A percentile compares a stretch with the other conserved stretches of the same genome.
phyloP scores from a whole-genome alignment of 2,329 filamentous ascomycete genomes.

The Microdochium bolleyi region DNA sequence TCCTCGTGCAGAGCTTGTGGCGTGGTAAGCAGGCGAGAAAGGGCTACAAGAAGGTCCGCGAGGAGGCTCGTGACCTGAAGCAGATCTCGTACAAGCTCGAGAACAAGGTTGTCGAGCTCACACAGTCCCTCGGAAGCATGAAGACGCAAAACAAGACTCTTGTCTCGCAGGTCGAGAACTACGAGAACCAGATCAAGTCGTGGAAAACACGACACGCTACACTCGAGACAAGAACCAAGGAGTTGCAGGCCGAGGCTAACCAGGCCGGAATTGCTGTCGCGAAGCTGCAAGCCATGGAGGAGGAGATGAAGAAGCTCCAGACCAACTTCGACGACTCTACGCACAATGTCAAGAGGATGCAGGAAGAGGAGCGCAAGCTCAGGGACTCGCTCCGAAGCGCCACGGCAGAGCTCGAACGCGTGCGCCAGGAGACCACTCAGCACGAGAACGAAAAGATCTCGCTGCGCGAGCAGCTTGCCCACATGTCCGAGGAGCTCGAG shows the following conservation, averaged over 20 bases:
- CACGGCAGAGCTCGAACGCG: conserved; percentile 71
- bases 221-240: conserved; percentile 82
- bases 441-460: conserved; percentile 80
- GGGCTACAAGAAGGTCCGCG: conserved; percentile 83
- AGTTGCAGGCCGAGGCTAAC: conserved; percentile 93
- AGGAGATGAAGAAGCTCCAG: conserved; percentile 90
- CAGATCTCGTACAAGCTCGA: conserved; percentile 99
- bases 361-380: conserved; percentile 85
- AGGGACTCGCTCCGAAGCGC: conserved; percentile 75
- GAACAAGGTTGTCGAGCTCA: conserved; percentile 98
- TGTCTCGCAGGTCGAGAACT: conserved; percentile 83
- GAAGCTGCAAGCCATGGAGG: conserved; percentile 82
- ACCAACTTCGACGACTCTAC: conserved; percentile 83
- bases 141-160: conserved; percentile 92
- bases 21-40: conserved; percentile 73
- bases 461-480: conserved; percentile 78
- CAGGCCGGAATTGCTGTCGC: conserved; percentile 94
- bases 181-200: conserved; percentile 91
- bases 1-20: conserved; percentile 89
- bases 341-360: conserved; percentile 83
- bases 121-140: conserved; percentile 84
- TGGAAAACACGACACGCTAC: conserved; percentile 91
- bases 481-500: conserved; percentile 89
- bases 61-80: conserved; percentile 96
- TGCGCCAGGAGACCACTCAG: conserved; percentile 65